Conservation (phyloP, 148 eudicot species). For the Rhododendron williamsianum region DNA sequence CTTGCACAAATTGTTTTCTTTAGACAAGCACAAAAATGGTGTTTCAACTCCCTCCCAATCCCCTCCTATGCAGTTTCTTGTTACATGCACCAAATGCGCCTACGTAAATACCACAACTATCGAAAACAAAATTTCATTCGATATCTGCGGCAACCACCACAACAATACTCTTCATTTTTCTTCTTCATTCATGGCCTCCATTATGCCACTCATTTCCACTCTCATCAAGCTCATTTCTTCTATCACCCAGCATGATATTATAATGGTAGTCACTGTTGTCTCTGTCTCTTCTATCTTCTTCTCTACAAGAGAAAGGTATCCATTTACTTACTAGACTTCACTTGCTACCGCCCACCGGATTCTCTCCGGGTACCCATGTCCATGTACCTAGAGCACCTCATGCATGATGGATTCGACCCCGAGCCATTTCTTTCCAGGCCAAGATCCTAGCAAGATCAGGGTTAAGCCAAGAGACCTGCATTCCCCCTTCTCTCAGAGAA, state of each 20-base stretch:
- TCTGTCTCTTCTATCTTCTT: background rate
- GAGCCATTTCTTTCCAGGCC: background rate
- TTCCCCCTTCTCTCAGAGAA: slow-evolving; percentile 8
- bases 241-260: background rate
- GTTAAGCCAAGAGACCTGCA: slow-evolving; percentile 16
- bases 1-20: background rate
- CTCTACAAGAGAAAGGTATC: slow-evolving; percentile 2
- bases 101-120: too few relatives aligned
- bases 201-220: background rate
- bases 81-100: too few relatives aligned
- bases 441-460: slow-evolving; percentile 20
- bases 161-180: background rate
- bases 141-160: background rate
- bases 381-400: slow-evolving; percentile 1
- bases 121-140: too few relatives aligned
- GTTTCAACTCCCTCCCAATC: slow-evolving; percentile 5
- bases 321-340: slow-evolving; percentile 18
- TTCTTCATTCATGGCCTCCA: slow-evolving; percentile 1
- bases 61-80: too few relatives aligned
- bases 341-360: slow-evolving; percentile 14
- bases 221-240: background rate
- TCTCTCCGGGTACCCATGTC: slow-evolving; percentile 7
- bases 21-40: slow-evolving; percentile 9
- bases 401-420: background rate
- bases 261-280: background rate